These are phyloP conservation scores for Sonneratia caseolaris DNA, from an alignment of 345 rosid species.

Conservation along the genomic window DNA sequence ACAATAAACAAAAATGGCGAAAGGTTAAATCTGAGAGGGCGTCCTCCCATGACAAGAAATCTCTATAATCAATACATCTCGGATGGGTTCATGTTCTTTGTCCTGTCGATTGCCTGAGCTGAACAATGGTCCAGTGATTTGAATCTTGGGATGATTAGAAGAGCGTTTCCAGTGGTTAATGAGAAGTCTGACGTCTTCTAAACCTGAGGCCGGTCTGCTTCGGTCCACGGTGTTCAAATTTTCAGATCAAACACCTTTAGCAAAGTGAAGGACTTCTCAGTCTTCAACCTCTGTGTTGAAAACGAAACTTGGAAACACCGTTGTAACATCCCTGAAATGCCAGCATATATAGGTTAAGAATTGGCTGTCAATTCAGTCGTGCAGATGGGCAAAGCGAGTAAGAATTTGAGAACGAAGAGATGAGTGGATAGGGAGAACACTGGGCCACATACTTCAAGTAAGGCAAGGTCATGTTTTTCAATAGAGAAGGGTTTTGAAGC, in stretches of 20 bases:
- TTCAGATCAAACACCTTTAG: not conserved
- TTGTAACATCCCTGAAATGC: conserved; percentile 49
- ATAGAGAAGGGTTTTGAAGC: conserved; percentile 40
- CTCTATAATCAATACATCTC: not conserved
- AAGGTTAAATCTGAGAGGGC: not conserved
- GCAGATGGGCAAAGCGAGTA: not conserved
- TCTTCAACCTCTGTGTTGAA: conserved; percentile 53
- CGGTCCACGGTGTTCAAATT: not conserved
- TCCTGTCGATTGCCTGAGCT: not conserved
- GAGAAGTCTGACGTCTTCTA: not conserved
- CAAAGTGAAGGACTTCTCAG: conserved; percentile 9
- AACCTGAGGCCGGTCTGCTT: not conserved
- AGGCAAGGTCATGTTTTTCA: conserved; percentile 81
- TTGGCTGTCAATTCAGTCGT: not conserved
- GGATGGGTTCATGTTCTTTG: not conserved
- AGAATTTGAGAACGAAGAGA: not conserved
- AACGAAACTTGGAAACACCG: conserved; percentile 55
- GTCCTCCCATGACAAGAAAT: not conserved
- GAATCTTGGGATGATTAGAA: no score
- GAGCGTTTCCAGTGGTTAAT: not conserved
- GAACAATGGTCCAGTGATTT: not conserved
- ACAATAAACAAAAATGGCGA: not conserved
- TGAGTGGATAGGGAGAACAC: not conserved
- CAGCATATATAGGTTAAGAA: not conserved
- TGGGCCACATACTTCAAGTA: conserved; percentile 39